Evolutionary conservation across 257 asterid genomes (phyloP).

Genomic region (Fraxinus excelsior): DNA sequence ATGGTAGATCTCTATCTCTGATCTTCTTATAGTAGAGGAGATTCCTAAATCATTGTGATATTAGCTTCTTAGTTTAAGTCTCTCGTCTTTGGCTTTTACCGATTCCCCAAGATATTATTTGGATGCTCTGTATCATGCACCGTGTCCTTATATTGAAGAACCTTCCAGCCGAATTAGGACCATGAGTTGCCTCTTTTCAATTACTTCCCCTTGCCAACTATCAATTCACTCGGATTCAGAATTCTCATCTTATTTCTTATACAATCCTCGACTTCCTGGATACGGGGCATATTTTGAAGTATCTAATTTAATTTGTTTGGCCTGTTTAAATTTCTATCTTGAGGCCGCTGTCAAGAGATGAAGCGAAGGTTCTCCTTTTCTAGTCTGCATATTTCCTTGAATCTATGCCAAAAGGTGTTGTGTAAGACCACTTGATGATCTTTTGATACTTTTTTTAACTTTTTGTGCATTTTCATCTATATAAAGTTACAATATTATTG

Average conservation of each 20-base stretch:
- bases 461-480: not conserved
- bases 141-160: not conserved
- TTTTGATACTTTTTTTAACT: not conserved
- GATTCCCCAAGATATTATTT: not conserved
- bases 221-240: not conserved
- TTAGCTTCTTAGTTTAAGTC: not conserved
- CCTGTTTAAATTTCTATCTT: not conserved
- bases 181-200: not conserved
- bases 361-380: not conserved
- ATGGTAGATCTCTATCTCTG: not conserved
- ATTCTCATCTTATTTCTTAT: not conserved
- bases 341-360: not conserved
- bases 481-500: no score
- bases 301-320: no score
- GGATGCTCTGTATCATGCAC: not conserved
- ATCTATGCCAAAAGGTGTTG: not conserved
- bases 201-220: not conserved
- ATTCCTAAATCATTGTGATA: not conserved
- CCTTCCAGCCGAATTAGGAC: conserved; percentile 1
- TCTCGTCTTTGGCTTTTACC: not conserved
- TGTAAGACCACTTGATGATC: not conserved
- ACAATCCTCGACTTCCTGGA: not conserved
- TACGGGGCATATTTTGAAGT: no score
- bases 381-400: not conserved
- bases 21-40: not conserved